Conservation (phyloP, 129 eudicot genomes). For the Flaveria linearis region DNA sequence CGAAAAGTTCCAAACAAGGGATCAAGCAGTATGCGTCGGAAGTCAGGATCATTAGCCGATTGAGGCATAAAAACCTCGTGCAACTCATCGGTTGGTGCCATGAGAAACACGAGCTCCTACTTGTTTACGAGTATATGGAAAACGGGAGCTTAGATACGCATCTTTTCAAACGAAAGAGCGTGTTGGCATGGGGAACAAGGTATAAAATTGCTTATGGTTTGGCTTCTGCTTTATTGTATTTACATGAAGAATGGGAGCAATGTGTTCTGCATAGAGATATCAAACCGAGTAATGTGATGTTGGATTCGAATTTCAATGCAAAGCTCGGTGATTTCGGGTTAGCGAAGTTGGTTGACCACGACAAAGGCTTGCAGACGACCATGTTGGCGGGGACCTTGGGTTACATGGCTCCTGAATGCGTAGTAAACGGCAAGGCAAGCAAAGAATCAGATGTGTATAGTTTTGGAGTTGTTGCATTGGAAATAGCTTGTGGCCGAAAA, state of each 20-base stretch:
- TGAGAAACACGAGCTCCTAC: slow-evolving; percentile 17
- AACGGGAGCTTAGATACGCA: slow-evolving; percentile 25
- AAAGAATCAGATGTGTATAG: slow-evolving; percentile 39
- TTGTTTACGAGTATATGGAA: slow-evolving; percentile 23
- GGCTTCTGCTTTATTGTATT: slow-evolving; percentile 44
- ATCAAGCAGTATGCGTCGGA: slow-evolving; percentile 19
- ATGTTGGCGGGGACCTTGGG: slow-evolving; percentile 38
- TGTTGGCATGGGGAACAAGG: slow-evolving; percentile 33
- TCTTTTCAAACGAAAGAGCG: slow-evolving; percentile 26
- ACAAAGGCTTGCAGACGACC: slow-evolving; percentile 35
- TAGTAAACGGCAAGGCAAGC: slow-evolving; percentile 30
- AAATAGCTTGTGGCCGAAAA: slow-evolving; percentile 43
- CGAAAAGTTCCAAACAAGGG: slow-evolving; percentile 16
- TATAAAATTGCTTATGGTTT: slow-evolving; percentile 45
- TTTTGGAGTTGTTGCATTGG: slow-evolving; percentile 39
- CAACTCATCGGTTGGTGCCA: slow-evolving; percentile 34
- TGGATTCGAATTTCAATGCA: slow-evolving; percentile 40
- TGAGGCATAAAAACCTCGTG: slow-evolving; percentile 23
- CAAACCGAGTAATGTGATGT: slow-evolving; percentile 37
- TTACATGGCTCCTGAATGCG: slow-evolving; percentile 41
- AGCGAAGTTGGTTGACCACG: slow-evolving; percentile 41
- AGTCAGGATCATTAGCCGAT: slow-evolving; percentile 21
- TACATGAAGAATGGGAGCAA: slow-evolving; percentile 49
- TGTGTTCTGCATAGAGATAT: slow-evolving; percentile 38
- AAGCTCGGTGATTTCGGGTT: slow-evolving; percentile 55